Conservation (phyloP, 192 early-diverging fungal species). For the Coemansia sp. region DNA sequence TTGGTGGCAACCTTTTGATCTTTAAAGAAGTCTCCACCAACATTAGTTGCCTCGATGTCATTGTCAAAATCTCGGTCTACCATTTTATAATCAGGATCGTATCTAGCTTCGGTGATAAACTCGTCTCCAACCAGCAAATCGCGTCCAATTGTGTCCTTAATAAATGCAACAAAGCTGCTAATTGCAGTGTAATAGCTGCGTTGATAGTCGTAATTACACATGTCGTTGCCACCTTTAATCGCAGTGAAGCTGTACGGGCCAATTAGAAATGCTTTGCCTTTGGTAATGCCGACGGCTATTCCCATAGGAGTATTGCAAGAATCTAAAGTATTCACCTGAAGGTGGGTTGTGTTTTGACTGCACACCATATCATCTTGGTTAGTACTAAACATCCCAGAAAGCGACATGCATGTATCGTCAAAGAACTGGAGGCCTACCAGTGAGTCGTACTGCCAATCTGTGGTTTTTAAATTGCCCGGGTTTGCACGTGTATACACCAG, state of each 20-base stretch:
- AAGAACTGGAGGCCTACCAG: not conserved
- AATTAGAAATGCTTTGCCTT: slow-evolving; percentile 5
- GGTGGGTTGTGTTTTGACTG: not conserved
- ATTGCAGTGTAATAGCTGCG: slow-evolving; percentile 14
- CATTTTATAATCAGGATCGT: not conserved
- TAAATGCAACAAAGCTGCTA: not conserved
- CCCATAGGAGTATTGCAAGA: not conserved
- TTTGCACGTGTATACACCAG: not conserved
- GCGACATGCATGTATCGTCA: not conserved
- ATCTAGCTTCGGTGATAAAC: not conserved
- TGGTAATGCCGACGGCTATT: not conserved
- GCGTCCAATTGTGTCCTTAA: not conserved
- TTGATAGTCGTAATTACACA: slow-evolving; percentile 6
- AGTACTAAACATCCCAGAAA: not conserved
- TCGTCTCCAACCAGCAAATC: not conserved
- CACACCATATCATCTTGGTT: not conserved
- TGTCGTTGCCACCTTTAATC: slow-evolving; percentile 5
- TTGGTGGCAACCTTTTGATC: not conserved
- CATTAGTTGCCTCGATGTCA: not conserved
- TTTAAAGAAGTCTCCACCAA: not conserved
- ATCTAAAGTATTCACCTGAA: not conserved
- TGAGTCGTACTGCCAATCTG: not conserved
- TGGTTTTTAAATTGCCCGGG: not conserved
- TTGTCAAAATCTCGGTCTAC: not conserved
- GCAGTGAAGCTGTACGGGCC: slow-evolving; percentile 22